Evolutionary conservation across 169 alveolate species (phyloP), one percentile per base, ranked within the genome.

Genomic region (Plasmodium gonderi): DNA sequence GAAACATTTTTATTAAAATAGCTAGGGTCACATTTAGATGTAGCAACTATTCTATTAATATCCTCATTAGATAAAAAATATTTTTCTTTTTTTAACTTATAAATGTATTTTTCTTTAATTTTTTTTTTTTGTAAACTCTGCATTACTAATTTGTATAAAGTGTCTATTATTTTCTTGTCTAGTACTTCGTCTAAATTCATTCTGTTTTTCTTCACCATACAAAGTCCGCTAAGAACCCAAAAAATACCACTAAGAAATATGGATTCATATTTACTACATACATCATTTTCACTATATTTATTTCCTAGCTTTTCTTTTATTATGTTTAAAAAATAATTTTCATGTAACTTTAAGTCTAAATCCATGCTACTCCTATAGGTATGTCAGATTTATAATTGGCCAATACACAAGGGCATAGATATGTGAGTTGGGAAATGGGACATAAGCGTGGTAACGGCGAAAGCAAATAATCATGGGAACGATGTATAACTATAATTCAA

Each of bases 151-250:
- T 38, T 17, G 64, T 83, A 83, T 36, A 83, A 26, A 29, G 77
- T 11, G 1, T 83, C 83, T 83, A 83, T 83, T 69, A 83, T 29
- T 2, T 83, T 72, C 44, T 76, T 72, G 23, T 31, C 76, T 51
- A 83, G 45, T n/a, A 83, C 44, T 42, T 83, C 92, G 2, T 74
- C 64, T 26, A 83, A 60, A 40, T 14, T 17, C 40, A 40, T 74
- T 51, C 77, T 83, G 4, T 74, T 51, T 23, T 83, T 83, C 45
- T 76, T 83, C 26, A 83, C 31, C 14, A 83, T 47, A 11, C 33
- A 47, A 64, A 83, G 69, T 12, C 85, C 83, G 44, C 92, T 83
- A 23, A 83, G 60, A 47, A 83, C 85, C 92, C 92, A 83, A 83
- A 83, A 83, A 38, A 83, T 51, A 20, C 77, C 92, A 69, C 76